Evolutionary conservation across 1,139 yeast species (phyloP).

Genomic region (Diutina pseudorugosa): DNA sequence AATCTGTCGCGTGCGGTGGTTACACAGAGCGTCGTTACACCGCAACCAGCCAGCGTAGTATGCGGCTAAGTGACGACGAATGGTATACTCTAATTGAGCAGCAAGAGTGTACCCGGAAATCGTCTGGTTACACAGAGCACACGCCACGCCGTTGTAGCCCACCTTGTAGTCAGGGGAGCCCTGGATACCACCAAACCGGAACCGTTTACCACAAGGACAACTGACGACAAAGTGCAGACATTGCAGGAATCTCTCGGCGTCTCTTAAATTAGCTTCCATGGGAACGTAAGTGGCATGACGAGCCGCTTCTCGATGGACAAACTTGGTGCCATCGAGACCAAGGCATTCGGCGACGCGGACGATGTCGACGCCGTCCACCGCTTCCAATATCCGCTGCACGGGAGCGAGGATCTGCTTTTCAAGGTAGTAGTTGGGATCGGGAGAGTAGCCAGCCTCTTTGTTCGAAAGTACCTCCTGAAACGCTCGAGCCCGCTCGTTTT

Average conservation of each 20-base stretch:
- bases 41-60: conserved; percentile 80
- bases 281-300: conserved; percentile 45
- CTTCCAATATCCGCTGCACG: conserved; percentile 73
- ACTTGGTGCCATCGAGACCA: conserved; percentile 65
- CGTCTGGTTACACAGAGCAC: conserved; percentile 40
- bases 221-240: conserved; percentile 41
- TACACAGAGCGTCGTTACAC: conserved; percentile 84
- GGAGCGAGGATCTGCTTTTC: conserved; percentile 89
- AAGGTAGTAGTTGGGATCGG: conserved; percentile 71
- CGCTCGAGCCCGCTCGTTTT: conserved; percentile 74
- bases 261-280: conserved; percentile 71
- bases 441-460: conserved; percentile 32
- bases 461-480: conserved; percentile 55
- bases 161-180: conserved; percentile 48
- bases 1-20: conserved; percentile 68
- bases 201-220: conserved; percentile 54
- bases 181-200: conserved; percentile 65
- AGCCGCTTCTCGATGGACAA: conserved; percentile 31
- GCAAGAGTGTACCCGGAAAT: conserved; percentile 25
- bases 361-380: conserved; percentile 80
- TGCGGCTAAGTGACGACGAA: conserved; percentile 56
- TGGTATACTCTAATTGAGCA: conserved; percentile 59
- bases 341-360: conserved; percentile 65
- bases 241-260: conserved; percentile 68
- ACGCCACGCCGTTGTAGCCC: conserved; percentile 59